Percentiles rank a stretch among this genome's conserved stretches.
phyloP scores from a whole-genome alignment of 2,329 filamentous ascomycete species.

The Penicillium sp. region DNA sequence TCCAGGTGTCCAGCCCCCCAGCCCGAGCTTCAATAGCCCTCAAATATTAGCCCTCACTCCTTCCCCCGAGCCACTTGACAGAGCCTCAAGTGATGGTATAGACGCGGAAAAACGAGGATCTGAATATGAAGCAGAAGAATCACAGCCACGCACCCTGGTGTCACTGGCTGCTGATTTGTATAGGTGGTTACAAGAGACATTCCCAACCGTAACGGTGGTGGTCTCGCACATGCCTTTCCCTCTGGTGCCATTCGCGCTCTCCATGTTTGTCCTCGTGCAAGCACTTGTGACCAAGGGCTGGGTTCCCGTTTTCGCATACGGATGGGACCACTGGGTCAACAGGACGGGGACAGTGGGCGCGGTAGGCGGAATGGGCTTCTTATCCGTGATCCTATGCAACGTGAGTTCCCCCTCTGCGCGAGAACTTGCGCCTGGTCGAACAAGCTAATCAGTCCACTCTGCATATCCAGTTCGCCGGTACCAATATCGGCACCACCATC shows the following conservation, averaged over 20 bases:
- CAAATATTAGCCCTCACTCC: constrained; percentile 1
- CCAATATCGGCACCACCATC: constrained; percentile 74
- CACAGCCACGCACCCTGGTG: constrained; percentile 49
- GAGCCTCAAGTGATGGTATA: constrained; percentile 8
- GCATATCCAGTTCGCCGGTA: constrained; percentile 63
- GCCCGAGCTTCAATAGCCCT: background rate
- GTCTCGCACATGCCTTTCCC: constrained; percentile 64
- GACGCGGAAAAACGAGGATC: constrained; percentile 33
- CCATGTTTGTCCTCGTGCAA: constrained; percentile 73
- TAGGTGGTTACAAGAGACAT: constrained; percentile 65
- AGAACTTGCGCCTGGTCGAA: too few relatives aligned
- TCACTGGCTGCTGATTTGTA: constrained; percentile 50
- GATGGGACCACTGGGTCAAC: constrained; percentile 70
- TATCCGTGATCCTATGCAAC: constrained; percentile 69
- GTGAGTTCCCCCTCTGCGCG: constrained; percentile 59
- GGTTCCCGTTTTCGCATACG: constrained; percentile 69
- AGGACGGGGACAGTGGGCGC: constrained; percentile 67
- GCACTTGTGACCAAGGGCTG: constrained; percentile 70
- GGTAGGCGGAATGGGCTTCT: constrained; percentile 69
- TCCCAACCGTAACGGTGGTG: constrained; percentile 66
- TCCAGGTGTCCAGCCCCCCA: constrained; percentile 3
- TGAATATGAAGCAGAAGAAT: constrained; percentile 3
- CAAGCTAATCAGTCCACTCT: constrained; percentile 9
- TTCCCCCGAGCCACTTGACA: constrained; percentile 6
- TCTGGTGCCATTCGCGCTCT: constrained; percentile 67